phyloP scores from a whole-genome alignment of 257 asterid genomes.

The Misopates orontium region DNA sequence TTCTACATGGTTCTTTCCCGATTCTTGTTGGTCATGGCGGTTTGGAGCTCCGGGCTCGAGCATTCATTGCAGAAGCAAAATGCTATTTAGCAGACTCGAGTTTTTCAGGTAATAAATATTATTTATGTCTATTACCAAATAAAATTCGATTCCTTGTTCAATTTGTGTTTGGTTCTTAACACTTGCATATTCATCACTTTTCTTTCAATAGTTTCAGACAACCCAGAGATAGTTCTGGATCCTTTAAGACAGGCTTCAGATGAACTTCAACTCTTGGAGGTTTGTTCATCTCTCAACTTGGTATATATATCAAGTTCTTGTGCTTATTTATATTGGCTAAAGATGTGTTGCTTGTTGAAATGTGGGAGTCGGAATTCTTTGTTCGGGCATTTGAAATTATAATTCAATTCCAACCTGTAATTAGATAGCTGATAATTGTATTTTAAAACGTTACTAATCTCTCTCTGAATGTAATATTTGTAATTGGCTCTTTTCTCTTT shows the following conservation, averaged over 20 bases:
- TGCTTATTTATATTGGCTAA: neutral
- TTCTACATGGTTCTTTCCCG: slow-evolving; percentile 77
- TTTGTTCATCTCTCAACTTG: slow-evolving; percentile 34
- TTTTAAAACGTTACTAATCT: no score
- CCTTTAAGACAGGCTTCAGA: slow-evolving; percentile 86
- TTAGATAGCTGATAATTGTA: no score
- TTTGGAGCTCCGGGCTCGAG: slow-evolving; percentile 85
- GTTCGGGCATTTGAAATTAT: neutral
- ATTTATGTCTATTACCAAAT: slow-evolving; percentile 1
- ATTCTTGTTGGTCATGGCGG: slow-evolving; percentile 97
- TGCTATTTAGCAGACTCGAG: slow-evolving; percentile 77
- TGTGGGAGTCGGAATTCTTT: slow-evolving; percentile 9
- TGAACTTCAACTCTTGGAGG: slow-evolving; percentile 87
- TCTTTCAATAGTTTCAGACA: slow-evolving; percentile 55
- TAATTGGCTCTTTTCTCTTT: no score
- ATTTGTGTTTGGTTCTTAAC: neutral
- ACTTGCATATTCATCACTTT: slow-evolving; percentile 11
- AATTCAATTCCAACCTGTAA: neutral
- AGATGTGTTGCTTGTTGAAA: neutral
- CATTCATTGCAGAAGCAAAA: slow-evolving; percentile 82
- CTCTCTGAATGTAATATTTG: no score
- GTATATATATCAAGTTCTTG: neutral
- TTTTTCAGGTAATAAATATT: slow-evolving; percentile 60
- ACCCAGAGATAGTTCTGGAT: slow-evolving; percentile 67
- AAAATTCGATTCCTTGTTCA: neutral